Percentiles rank a stretch among this genome's conserved stretches.
Evolutionary conservation across 768 basidiomycete genomes (phyloP).

Genomic region (Termitomyces sp.): DNA sequence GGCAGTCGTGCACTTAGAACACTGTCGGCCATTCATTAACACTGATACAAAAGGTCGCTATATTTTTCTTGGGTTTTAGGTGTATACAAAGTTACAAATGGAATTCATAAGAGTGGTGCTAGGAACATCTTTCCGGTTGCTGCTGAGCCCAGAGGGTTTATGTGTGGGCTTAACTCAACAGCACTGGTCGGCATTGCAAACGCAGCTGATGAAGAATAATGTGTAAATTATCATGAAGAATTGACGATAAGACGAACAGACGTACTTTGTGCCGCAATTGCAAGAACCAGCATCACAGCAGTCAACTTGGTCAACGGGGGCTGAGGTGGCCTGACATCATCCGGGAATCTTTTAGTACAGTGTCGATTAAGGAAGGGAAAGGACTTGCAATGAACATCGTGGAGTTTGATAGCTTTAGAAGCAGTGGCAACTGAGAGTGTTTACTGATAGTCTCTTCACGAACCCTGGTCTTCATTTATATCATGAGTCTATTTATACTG

Average conservation of each 20-base stretch:
- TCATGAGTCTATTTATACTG: no score
- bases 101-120: no score
- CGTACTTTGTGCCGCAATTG: slow-evolving; percentile 45
- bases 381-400: neutral
- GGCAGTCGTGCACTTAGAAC: no score
- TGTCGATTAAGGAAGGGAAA: no score
- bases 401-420: neutral
- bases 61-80: no score
- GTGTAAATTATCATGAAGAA: neutral
- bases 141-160: no score
- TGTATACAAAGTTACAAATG: no score
- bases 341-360: neutral
- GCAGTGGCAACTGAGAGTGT: neutral
- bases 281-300: slow-evolving; percentile 46
- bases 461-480: neutral
- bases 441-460: neutral
- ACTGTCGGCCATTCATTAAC: no score
- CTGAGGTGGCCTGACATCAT: slow-evolving; percentile 22
- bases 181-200: slow-evolving; percentile 56
- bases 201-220: slow-evolving; percentile 35
- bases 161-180: slow-evolving; percentile 33
- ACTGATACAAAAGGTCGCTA: no score
- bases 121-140: no score
- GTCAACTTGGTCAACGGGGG: slow-evolving; percentile 33
- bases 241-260: neutral